Evolutionary conservation across 495 filamentous ascomycete species (phyloP), one percentile per base, ranked within the genome.

Genomic region (Xylona heveae): DNA sequence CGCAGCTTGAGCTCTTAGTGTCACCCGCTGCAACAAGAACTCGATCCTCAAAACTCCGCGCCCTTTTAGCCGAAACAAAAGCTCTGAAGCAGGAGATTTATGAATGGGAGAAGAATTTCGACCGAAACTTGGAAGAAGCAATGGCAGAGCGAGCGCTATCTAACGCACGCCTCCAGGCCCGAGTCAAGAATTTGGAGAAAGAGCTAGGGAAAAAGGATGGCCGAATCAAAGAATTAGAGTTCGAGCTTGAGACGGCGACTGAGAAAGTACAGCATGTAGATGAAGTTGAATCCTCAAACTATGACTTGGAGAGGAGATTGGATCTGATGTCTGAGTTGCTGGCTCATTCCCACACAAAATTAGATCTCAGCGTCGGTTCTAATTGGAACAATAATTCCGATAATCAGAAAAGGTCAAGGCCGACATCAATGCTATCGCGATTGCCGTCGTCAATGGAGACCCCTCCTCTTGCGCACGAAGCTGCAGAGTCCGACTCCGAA

Each of bases 71-170:
- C 2, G 57, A 61, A 25, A 43, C 47, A 5, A 36, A 44, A 10
- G 34, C 36, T n/a, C 39, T 61, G 15, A 37, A 41, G 10, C 39
- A 44, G 1, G 54, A 62, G 34, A 24, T 58, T 14, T 38, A 41
- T 10, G 55, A 54, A 16, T 61, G 58, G 53, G 54, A 62, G 36
- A 45, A 43, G 28, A 47, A 52, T 28, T 60, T 61, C 31, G 48
- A 48, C 20, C 40, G 45, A 5, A 41, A 50, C 12, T 49, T 64
- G n/a, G 29, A 48, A 32, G 55, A 51, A 19, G 52, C 54, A 35
- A 42, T 48, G 14, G 40, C 45, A n/a, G 30, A 47, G 15, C 34
- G 42, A 15, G 33, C 42, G 24, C 43, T 37, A 19, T 23, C 49
- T 9, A 52, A 61, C 15, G 36, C 37, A 25, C 32, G 42, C 16